Evolutionary conservation across 495 filamentous ascomycete genomes (phyloP), one percentile per base, ranked within the genome.

Genomic region (Xanthoparmelia taractica): DNA sequence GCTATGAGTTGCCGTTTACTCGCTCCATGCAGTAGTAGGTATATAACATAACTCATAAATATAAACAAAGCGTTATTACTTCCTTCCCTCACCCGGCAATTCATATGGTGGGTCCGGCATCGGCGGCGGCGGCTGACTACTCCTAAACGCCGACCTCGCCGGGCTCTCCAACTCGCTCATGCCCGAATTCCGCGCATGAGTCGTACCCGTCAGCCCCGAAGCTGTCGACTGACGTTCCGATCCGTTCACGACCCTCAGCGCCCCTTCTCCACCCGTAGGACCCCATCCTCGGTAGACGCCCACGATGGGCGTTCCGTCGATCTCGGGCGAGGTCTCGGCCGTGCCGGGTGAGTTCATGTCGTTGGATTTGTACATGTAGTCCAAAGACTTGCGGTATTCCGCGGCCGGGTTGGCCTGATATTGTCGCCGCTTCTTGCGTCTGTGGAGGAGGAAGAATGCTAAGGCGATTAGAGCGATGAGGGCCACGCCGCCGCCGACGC

Each of bases 81-180:
- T 52, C 27, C 5, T 27, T 13, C 48, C 48, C 48, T 31, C 27
- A 25, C 48, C 48, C 11, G 2, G 25, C 48, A 52, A 33, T 27
- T 52, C 48, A 18, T 6, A 52, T 27, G 48, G 48, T 15, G 4
- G 25, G 2, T 52, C 48, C 11, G 25, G 23, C 31, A 52, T 33
- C 25, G 48, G 7, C 27, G 48, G 48, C 48, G 18, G 27, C 27
- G 6, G 25, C 2, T n/a, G n/a, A n/a, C n/a, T n/a, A n/a, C 48
- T 4, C 48, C 48, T 31, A 5, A 31, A 1, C 48, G n/a, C 23
- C 5, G n/a, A n/a, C 45, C 45, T 25, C 45, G 3, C n/a, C 6
- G 48, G 48, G 6, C 48, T 52, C 27, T 52, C 48, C 48, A 52
- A 31, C 48, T 52, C 48, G 27, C 48, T 52, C 48, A 52, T 15